Evolutionary conservation across 169 alveolate species (phyloP).

Genomic region (Neospora caninum): DNA sequence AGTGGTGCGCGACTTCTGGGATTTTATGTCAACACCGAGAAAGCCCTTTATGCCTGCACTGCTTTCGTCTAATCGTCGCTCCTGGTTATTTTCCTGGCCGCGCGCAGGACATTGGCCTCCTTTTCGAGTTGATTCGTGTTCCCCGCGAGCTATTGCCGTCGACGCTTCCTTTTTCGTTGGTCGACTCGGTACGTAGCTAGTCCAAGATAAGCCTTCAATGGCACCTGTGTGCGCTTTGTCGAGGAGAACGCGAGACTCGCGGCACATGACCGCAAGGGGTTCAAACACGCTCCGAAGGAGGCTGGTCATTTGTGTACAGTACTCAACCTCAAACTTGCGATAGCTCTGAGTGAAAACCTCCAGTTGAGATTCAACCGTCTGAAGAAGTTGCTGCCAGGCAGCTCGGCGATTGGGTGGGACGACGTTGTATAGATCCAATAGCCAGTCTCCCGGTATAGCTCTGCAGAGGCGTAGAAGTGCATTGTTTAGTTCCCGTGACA

Average conservation of each 20-base stretch:
- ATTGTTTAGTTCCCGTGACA: conserved; percentile 20
- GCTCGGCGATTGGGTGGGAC: conserved; percentile 7
- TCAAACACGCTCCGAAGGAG: neutral
- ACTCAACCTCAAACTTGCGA: conserved; percentile 41
- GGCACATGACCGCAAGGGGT: conserved; percentile 34
- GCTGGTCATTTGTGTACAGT: conserved; percentile 1
- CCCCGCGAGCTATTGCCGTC: neutral
- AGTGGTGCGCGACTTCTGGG: neutral
- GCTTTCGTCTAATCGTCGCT: neutral
- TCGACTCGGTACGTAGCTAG: neutral
- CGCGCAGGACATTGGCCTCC: neutral
- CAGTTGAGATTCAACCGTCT: conserved; percentile 21
- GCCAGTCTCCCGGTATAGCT: conserved; percentile 13
- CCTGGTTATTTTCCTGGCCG: too few relatives aligned
- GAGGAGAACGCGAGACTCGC: conserved; percentile 5
- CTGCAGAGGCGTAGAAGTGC: conserved; percentile 29
- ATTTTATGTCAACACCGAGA: neutral
- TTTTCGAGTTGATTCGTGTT: neutral
- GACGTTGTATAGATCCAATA: conserved; percentile 20
- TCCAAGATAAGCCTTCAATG: neutral
- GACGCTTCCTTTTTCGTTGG: neutral
- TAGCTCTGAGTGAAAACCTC: conserved; percentile 36
- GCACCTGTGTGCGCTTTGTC: neutral
- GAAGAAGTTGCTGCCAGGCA: conserved; percentile 41
- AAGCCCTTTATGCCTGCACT: neutral